A percentile compares a stretch with the other conserved stretches of the same genome.
Evolutionary conservation across 495 filamentous ascomycete species (phyloP).

Genomic region (Paragyromitra xinjiangensis): DNA sequence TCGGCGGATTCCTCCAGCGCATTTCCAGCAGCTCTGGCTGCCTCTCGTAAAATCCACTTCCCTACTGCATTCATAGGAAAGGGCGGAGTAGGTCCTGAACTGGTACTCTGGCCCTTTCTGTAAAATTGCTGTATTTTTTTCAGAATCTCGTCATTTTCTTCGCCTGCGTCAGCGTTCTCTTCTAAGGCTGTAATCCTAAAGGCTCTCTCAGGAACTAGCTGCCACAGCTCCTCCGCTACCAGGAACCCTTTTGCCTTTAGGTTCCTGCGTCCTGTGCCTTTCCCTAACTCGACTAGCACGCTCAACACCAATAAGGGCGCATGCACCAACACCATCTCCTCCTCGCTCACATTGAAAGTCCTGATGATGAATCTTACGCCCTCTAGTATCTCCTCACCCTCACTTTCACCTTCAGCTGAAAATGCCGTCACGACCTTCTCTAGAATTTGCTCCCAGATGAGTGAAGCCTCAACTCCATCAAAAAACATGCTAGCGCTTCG

Average conservation of each 20-base stretch:
- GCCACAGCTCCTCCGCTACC: constrained; percentile 67
- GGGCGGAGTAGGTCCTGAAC: constrained; percentile 22
- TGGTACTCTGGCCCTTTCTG: constrained; percentile 59
- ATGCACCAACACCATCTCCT: constrained; percentile 91
- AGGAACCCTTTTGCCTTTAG: constrained; percentile 61
- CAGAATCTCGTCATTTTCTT: constrained; percentile 61
- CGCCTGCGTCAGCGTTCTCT: constrained; percentile 55
- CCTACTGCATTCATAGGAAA: constrained; percentile 49
- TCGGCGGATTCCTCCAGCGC: constrained; percentile 43
- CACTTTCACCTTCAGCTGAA: constrained; percentile 60
- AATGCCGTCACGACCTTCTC: constrained; percentile 68
- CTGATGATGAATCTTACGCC: constrained; percentile 82
- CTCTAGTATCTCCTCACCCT: constrained; percentile 68
- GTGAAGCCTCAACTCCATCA: constrained; percentile 90
- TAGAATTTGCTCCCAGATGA: constrained; percentile 87
- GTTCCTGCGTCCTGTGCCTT: constrained; percentile 50
- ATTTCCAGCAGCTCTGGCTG: constrained; percentile 34
- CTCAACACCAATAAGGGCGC: constrained; percentile 77
- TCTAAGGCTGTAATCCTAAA: constrained; percentile 62
- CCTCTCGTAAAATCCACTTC: constrained; percentile 47
- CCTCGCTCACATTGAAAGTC: constrained; percentile 92
- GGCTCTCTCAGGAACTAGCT: constrained; percentile 74
- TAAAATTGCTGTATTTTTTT: constrained; percentile 74
- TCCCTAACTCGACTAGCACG: constrained; percentile 69
- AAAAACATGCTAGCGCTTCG: constrained; percentile 95